Base-by-base conservation (phyloP, 805 yeast species). In the Saturnispora ahearnii region DNA sequence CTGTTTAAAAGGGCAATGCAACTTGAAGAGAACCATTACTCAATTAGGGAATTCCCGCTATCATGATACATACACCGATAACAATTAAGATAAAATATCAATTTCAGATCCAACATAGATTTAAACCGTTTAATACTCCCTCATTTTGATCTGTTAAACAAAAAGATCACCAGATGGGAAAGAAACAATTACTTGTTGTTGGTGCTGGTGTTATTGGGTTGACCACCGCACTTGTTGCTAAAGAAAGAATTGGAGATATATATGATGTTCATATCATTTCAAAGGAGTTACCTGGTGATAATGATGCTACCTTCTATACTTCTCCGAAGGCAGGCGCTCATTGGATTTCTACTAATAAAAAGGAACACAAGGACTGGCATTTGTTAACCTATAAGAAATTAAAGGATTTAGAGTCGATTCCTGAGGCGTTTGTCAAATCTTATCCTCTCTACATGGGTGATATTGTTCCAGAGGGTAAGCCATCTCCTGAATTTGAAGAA, bases 241-340 rank as follows among this genome's bases (percentile, higher is more conserved):
- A 21, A 66, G 8, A 45, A 15, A 44, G 31, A n/a, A 45, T 45
- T 9, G 41, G 32, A 4, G 44, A 48, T 31, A 73, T 74, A 57
- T 24, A 64, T 24, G 47, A 53, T 7, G 70, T 76, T 13, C 59
- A 72, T 5, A 59, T 76, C 24, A 52, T 76, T 3, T 73, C 72
- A 1, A 65, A 67, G 41, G 68, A 74, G 52, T 58, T 80, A 13
- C 86, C 85, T 0, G 85, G 86, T 2, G 85, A 81, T 47, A 53
- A 61, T 10, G 71, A 70, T 44, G 46, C 55, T 5, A 37, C 53
- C 4, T 69, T 72, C 5, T 82, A 78, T 58, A 72, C 85, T 1
- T 79, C 84, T 0, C 85, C 86, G 2, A 77, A 72, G 60, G 88
- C 87, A 1, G 87, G 88, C 4, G 88, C 87, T 33, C 79, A 81